phyloP scores from a whole-genome alignment of 345 rosid species.

The thale cress (Arabidopsis thaliana) region TAIR10.1 NC_003075.7:16855001-16855500 shows the following conservation, averaged over 20 bases:
- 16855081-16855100: slow-evolving; percentile 1
- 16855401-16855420: slow-evolving; percentile 14
- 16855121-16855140: not conserved
- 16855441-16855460: not conserved
- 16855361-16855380: slow-evolving; percentile 26
- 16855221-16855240: slow-evolving; percentile 26
- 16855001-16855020: not conserved
- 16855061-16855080: slow-evolving; percentile 12
- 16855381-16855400: slow-evolving; percentile 36
- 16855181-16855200: not conserved
- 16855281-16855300: slow-evolving; percentile 12
- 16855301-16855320: slow-evolving; percentile 34
- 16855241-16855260: slow-evolving; percentile 30
- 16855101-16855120: not conserved
- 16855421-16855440: not conserved
- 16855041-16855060: not conserved
- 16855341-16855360: slow-evolving; percentile 22
- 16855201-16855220: slow-evolving; percentile 12
- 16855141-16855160: no score
- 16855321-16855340: slow-evolving; percentile 29
- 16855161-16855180: no score
- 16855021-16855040: slow-evolving; percentile 1
- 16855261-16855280: slow-evolving; percentile 15
- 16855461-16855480: not conserved
- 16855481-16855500: not conserved